phyloP scores from a whole-genome alignment of 1,284 basidiomycete species.

The Microbotryomycetes sp. region DNA sequence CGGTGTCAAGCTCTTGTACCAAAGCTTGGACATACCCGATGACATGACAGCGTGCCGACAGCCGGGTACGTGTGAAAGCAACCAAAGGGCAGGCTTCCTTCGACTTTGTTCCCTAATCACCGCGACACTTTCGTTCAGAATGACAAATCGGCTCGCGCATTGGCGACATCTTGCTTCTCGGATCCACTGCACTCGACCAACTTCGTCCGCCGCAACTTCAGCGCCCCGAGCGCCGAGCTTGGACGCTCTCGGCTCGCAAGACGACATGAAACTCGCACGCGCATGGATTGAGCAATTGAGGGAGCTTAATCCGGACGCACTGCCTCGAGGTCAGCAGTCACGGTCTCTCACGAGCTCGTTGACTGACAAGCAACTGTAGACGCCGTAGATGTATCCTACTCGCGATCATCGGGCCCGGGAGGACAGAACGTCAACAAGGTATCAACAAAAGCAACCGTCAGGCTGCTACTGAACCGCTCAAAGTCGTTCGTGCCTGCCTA shows the following conservation, averaged over 20 bases:
- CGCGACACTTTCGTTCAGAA: no score
- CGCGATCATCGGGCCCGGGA: conserved; percentile 33
- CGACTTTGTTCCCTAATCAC: no score
- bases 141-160: no score
- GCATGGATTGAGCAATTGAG: conserved; percentile 15
- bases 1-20: no score
- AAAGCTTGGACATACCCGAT: no score
- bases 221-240: conserved; percentile 6
- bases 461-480: conserved; percentile 15
- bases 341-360: background rate
- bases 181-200: no score
- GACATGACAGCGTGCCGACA: no score
- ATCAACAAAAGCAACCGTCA: conserved; percentile 32
- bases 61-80: no score
- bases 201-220: no score
- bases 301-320: background rate
- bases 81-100: no score
- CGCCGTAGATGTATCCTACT: conserved; percentile 23
- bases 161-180: no score
- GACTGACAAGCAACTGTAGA: background rate
- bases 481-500: conserved; percentile 17
- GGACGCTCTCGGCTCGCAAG: conserved; percentile 1
- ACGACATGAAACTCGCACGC: conserved; percentile 18
- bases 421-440: conserved; percentile 37
- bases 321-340: conserved; percentile 16